These are phyloP conservation scores for Dendrocalamus sinicus DNA, from an alignment of 176 grass and related monocot genomes.

Conservation along the genomic window DNA sequence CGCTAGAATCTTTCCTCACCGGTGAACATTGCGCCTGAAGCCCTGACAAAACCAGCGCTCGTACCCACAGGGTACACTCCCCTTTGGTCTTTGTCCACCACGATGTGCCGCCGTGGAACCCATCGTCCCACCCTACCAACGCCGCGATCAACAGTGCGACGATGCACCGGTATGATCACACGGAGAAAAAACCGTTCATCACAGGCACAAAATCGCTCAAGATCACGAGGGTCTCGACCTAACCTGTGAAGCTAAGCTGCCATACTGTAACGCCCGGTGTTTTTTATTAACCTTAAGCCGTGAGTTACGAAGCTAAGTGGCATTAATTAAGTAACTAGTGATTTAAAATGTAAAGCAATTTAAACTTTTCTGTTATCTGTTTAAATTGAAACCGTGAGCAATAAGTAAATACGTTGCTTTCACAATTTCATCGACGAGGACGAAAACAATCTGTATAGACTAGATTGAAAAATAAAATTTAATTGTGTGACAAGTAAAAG, in stretches of 20 bases:
- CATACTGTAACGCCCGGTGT: too few species aligned
- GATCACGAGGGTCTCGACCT: slow-evolving; percentile 21
- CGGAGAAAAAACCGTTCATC: neutral
- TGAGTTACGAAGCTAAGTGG: too few species aligned
- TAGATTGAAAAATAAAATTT: too few species aligned
- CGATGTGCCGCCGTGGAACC: slow-evolving; percentile 26
- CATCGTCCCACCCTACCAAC: neutral
- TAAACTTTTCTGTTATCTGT: too few species aligned
- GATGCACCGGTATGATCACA: neutral
- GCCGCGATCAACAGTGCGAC: slow-evolving; percentile 8
- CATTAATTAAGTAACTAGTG: too few species aligned
- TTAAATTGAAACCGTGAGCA: too few species aligned
- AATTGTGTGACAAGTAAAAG: too few species aligned
- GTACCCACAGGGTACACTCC: neutral
- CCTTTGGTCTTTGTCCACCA: neutral
- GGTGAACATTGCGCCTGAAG: neutral
- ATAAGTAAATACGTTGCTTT: too few species aligned
- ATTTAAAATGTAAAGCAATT: too few species aligned
- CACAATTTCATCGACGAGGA: too few species aligned
- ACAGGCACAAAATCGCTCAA: neutral
- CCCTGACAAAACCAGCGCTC: neutral
- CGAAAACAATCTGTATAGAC: too few species aligned
- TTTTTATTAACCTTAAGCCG: too few species aligned
- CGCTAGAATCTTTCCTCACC: slow-evolving; percentile 1
- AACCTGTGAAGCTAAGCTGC: neutral